phyloP scores from a whole-genome alignment of 768 basidiomycete species.

The Amanita brunnescens region DNA sequence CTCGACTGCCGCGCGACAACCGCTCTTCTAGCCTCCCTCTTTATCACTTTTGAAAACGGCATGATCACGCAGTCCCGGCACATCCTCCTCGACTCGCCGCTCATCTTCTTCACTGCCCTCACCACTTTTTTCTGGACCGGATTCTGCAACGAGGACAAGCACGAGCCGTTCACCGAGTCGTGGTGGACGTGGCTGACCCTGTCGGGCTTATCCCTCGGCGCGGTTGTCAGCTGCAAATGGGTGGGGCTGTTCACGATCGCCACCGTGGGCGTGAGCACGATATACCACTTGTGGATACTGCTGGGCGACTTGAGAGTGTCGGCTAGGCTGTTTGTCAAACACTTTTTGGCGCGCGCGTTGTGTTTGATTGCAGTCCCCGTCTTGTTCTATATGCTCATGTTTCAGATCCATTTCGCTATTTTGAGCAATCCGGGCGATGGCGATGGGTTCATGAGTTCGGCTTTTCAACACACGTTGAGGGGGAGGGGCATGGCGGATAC shows the following conservation, averaged over 20 bases:
- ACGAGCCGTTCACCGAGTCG: conserved; percentile 67
- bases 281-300: conserved; percentile 82
- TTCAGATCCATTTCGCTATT: conserved; percentile 88
- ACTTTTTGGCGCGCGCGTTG: conserved; percentile 83
- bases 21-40: conserved; percentile 80
- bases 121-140: conserved; percentile 80
- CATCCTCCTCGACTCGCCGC: conserved; percentile 96
- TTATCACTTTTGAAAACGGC: conserved; percentile 96
- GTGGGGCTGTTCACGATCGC: conserved; percentile 98
- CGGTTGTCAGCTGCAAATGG: conserved; percentile 94
- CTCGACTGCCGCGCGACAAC: conserved; percentile 91
- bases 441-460: conserved; percentile 98
- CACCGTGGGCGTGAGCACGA: conserved; percentile 78
- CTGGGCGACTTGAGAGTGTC: conserved; percentile 81
- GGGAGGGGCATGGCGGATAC: conserved; percentile 92
- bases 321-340: conserved; percentile 65
- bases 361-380: conserved; percentile 84
- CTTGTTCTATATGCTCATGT: conserved; percentile 94
- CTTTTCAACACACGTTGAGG: conserved; percentile 92
- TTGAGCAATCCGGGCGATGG: conserved; percentile 90
- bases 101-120: conserved; percentile 95
- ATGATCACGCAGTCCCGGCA: conserved; percentile 92
- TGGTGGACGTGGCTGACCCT: conserved; percentile 95
- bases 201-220: conserved; percentile 85
- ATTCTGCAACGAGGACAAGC: conserved; percentile 87